Percentiles rank a stretch among this genome's conserved stretches.
Conservation (phyloP, 1,284 basidiomycete species). For the Neolentinus lepideus region DNA sequence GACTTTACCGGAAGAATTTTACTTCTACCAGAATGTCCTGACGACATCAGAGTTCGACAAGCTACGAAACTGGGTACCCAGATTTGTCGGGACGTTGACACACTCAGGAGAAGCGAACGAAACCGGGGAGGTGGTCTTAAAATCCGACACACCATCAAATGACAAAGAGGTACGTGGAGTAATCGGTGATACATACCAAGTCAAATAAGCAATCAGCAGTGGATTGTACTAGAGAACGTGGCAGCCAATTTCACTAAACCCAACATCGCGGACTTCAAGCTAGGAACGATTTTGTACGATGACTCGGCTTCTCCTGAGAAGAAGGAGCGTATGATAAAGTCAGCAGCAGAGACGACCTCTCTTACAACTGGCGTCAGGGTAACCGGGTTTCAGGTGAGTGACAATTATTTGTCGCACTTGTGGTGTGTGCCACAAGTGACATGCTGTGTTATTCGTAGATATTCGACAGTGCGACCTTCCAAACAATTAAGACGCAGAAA, state of each 20-base stretch:
- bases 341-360: constrained; percentile 68
- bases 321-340: constrained; percentile 68
- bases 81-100: constrained; percentile 70
- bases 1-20: constrained; percentile 63
- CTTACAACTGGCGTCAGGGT: constrained; percentile 72
- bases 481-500: constrained; percentile 63
- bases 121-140: constrained; percentile 6
- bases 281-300: constrained; percentile 83
- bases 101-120: constrained; percentile 53
- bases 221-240: constrained; percentile 84
- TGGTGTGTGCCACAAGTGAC: neutral
- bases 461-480: constrained; percentile 52
- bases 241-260: constrained; percentile 69
- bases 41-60: constrained; percentile 30
- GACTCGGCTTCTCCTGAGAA: constrained; percentile 70
- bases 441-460: constrained; percentile 40
- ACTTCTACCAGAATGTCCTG: constrained; percentile 71
- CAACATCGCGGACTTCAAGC: constrained; percentile 87
- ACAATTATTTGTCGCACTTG: neutral
- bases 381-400: constrained; percentile 83
- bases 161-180: constrained; percentile 11
- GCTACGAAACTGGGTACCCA: constrained; percentile 57
- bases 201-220: constrained; percentile 37
- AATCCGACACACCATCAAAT: constrained; percentile 17
- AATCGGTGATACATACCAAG: constrained; percentile 10